phyloP scores from a whole-genome alignment of 129 eudicot species.

The Chrysanthemum seticuspe region DNA sequence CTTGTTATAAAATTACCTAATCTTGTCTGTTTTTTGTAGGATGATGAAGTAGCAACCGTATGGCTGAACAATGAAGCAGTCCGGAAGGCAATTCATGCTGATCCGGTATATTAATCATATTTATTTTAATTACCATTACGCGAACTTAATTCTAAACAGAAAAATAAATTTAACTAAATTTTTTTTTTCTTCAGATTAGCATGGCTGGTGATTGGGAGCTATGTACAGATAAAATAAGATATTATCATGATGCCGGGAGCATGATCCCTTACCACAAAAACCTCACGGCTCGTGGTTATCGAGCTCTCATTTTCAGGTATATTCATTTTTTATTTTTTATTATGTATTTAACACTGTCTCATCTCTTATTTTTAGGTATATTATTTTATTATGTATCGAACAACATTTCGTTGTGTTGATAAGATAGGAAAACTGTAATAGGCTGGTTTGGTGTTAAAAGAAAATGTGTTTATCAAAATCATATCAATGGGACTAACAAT shows the following conservation, averaged over 20 bases:
- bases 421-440: neutral
- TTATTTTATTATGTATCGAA: neutral
- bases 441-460: neutral
- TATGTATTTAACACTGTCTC: no score
- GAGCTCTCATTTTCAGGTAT: conserved; percentile 89
- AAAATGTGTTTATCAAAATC: neutral
- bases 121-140: neutral
- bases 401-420: neutral
- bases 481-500: neutral
- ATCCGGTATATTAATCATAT: conserved; percentile 44
- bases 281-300: conserved; percentile 81
- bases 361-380: no score
- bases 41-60: conserved; percentile 74
- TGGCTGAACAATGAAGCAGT: conserved; percentile 90
- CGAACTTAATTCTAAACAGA: neutral
- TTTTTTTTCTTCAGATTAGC: conserved; percentile 38
- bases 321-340: neutral
- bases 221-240: conserved; percentile 61
- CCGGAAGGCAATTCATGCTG: conserved; percentile 92
- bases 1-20: neutral
- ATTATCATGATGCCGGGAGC: conserved; percentile 85
- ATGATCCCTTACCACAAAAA: conserved; percentile 88
- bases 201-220: conserved; percentile 70
- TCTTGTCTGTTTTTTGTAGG: conserved; percentile 35
- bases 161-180: neutral